These are phyloP conservation scores for Symbiodinium pilosum DNA, from an alignment of 73 alveolate genomes.

Conservation along the genomic window DNA sequence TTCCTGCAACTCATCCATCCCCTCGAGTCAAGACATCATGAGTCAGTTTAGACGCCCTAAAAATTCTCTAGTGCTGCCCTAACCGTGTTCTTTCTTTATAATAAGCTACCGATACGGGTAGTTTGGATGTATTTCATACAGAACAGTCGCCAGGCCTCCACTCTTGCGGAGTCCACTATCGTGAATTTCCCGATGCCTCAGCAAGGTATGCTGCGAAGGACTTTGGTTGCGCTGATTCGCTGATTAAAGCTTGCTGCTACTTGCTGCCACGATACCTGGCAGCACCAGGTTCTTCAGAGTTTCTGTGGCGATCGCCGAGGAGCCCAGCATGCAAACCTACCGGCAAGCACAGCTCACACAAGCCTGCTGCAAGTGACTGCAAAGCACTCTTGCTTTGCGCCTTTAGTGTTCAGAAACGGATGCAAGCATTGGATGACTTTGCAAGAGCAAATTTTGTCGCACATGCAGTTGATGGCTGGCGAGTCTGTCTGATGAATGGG, in stretches of 20 bases:
- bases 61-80: too few relatives aligned
- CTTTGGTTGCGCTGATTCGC: background rate
- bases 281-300: slow-evolving; percentile 89
- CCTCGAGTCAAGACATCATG: too few relatives aligned
- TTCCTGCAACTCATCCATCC: too few relatives aligned
- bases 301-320: slow-evolving; percentile 93
- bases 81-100: too few relatives aligned
- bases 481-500: too few relatives aligned
- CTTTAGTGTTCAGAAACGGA: background rate
- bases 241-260: background rate
- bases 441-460: too few relatives aligned
- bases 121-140: too few relatives aligned
- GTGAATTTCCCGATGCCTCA: slow-evolving; percentile 97
- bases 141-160: slow-evolving; percentile 94
- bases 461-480: background rate
- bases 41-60: too few relatives aligned
- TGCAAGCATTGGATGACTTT: background rate
- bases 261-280: slow-evolving; percentile 35
- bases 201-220: too few relatives aligned
- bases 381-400: background rate
- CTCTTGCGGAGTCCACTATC: slow-evolving; percentile 96
- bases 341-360: background rate
- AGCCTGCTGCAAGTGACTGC: background rate
- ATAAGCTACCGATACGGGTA: too few relatives aligned
- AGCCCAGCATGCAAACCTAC: slow-evolving; percentile 95